Base-by-base conservation (phyloP, 1,284 basidiomycete species). In the Bondarzewia mesenterica region DNA sequence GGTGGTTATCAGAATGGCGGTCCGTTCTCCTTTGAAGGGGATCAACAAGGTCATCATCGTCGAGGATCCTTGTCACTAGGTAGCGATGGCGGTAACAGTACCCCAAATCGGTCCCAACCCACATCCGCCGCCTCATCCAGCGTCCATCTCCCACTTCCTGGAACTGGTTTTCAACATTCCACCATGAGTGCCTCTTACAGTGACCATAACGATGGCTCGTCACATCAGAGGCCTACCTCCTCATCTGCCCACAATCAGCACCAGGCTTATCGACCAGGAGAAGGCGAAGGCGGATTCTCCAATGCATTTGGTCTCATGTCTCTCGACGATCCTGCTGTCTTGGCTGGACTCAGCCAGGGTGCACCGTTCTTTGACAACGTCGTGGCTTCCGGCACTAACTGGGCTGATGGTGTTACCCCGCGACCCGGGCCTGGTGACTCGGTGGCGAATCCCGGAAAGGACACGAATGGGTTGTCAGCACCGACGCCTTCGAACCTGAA, bases 271-370 rank as follows among this genome's bases (percentile, higher is more conserved):
- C 36, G 36, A 18, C 39, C 35, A 3, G 36, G 22, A 15, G 50
- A 51, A 7, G 46, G 46, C 42, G 46, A 50, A 23, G 50, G 46
- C 22, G 75, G 76, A 3, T 80, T 87, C 59, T 80, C 77, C 2
- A 75, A 72, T 40, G 80, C 79, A 1, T 85, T 87, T 59, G 84
- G 82, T 5, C 70, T 82, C 46, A 77, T 87, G 80, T 77, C 75
- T 20, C 70, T 87, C 44, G 83, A 85, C 51, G 83, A 86, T 57
- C 76, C 78, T 2, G 74, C 73, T 50, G 78, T 80, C 7, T 67
- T 85, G 26, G 79, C 80, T 0, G 77, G 79, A 1, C 66, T 85
- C 39, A 61, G 59, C 14, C 78, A 81, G 50, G 74, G 71, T 2
- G 70, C 71, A 14, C 76, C 82, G 0, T 86, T 85, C 68, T 85